Evolutionary conservation across 768 basidiomycete genomes (phyloP).

Genomic region (Boletus bicolor): DNA sequence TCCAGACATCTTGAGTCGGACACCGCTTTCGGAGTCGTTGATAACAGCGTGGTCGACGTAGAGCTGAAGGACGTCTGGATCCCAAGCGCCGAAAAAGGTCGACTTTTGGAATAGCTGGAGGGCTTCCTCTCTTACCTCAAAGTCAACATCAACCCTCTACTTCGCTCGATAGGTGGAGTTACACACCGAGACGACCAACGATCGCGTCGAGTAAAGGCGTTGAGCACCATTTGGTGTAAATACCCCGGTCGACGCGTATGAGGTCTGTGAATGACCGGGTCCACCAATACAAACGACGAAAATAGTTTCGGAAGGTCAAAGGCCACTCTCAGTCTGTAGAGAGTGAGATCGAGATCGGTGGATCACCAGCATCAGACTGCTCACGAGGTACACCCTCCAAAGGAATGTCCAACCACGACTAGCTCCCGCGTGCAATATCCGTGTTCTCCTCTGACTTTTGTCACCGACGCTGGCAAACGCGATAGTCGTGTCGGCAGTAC

Average conservation of each 20-base stretch:
- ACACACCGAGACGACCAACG: constrained; percentile 61
- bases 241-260: background rate
- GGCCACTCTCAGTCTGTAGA: constrained; percentile 59
- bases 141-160: background rate
- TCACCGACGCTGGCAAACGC: constrained; percentile 43
- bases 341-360: background rate
- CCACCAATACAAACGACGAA: constrained; percentile 67
- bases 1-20: constrained; percentile 62
- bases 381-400: constrained; percentile 76
- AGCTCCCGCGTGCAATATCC: constrained; percentile 58
- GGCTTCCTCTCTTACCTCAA: constrained; percentile 54
- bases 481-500: constrained; percentile 52
- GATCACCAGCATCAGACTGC: constrained; percentile 25
- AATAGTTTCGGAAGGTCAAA: constrained; percentile 63
- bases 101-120: constrained; percentile 42
- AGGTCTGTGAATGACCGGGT: constrained; percentile 61
- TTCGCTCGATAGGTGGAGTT: background rate
- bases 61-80: constrained; percentile 53
- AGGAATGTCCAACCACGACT: constrained; percentile 77
- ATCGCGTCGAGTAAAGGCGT: constrained; percentile 57
- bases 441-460: constrained; percentile 37
- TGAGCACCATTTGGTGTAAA: constrained; percentile 23
- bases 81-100: constrained; percentile 72
- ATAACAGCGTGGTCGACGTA: constrained; percentile 61
- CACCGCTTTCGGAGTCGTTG: constrained; percentile 34